Percentiles rank a stretch among this genome's conserved stretches.
Evolutionary conservation across 2,329 filamentous ascomycete genomes (phyloP).

Genomic region (Ceratocystis alfenasii): DNA sequence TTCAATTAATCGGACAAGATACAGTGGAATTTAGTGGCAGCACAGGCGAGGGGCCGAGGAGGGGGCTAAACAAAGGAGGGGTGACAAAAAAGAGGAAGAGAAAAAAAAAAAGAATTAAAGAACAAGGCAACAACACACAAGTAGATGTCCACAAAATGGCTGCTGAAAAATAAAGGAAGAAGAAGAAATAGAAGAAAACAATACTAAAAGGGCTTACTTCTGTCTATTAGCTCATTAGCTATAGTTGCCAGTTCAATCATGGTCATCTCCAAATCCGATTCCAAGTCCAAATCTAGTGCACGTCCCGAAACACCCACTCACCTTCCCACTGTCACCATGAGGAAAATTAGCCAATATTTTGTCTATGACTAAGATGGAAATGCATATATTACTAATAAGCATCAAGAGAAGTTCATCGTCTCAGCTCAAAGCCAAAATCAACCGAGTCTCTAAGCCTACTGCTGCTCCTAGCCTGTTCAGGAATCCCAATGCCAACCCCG

Average conservation of each 20-base stretch:
- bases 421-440: background rate
- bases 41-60: background rate
- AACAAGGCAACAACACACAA: background rate
- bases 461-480: too few relatives aligned
- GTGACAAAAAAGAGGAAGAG: background rate
- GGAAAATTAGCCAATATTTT: too few relatives aligned
- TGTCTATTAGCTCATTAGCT: slow-evolving; percentile 4
- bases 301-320: background rate
- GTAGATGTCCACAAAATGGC: background rate
- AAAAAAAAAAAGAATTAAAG: background rate
- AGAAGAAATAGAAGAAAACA: background rate
- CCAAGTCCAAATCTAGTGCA: slow-evolving; percentile 3
- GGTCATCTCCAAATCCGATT: background rate
- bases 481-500: background rate
- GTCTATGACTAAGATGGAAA: background rate
- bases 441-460: background rate
- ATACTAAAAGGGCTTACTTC: background rate
- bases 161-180: background rate
- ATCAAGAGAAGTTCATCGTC: background rate
- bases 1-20: background rate
- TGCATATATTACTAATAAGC: too few relatives aligned
- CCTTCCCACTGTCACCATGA: background rate
- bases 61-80: background rate
- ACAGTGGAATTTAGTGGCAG: background rate
- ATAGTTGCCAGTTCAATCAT: slow-evolving; percentile 1